Base-by-base conservation (phyloP, 805 yeast genomes). In the Debaryomyces maramus region DNA sequence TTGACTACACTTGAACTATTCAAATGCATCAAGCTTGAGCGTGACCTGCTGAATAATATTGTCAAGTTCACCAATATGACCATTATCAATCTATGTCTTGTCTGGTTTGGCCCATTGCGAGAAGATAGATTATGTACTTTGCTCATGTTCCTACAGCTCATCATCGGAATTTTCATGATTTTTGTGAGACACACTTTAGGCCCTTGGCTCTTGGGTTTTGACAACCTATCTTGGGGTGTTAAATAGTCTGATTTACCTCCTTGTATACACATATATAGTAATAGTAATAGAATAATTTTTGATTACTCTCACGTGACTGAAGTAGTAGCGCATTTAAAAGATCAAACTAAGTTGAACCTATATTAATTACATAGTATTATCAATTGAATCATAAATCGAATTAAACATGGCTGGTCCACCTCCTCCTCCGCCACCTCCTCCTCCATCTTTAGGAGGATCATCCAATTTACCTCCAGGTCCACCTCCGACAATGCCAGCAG, bases 71-170 rank as follows among this genome's bases (percentile, higher is more conserved):
- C 93, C 9, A 93, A 93, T 57, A 73, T 91, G 77, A 93, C 99
- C 2, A 63, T 93, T 35, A 89, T 93, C 48, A 93, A 91, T 56
- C 68, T 93, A 45, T 74, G 77, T 2, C 65, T 91, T 30, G 95
- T 91, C 7, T 81, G 89, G 86, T 70, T 83, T 31, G 99, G 99
- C 1, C 97, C 99, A 4, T 59, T 85, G 71, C 73, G 90, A 42
- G 99, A 93, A 61, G 96, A 87, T 56, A 66, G 57, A 16, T 67
- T 93, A 39, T 85, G 97, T 47, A 42, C 65, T 16, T 52, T 74
- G 4, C 72, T 93, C 11, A 55, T 93, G 52, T 51, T 51, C 0
- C 49, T 81, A 10, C 98, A 93, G 59, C 77, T 86, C 32, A 36
- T 60, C 0, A 58, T 83, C 34, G 97, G 98, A 0, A 41, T 87